phyloP scores from a whole-genome alignment of 192 early-diverging fungal species.

The Mortierella antarctica region DNA sequence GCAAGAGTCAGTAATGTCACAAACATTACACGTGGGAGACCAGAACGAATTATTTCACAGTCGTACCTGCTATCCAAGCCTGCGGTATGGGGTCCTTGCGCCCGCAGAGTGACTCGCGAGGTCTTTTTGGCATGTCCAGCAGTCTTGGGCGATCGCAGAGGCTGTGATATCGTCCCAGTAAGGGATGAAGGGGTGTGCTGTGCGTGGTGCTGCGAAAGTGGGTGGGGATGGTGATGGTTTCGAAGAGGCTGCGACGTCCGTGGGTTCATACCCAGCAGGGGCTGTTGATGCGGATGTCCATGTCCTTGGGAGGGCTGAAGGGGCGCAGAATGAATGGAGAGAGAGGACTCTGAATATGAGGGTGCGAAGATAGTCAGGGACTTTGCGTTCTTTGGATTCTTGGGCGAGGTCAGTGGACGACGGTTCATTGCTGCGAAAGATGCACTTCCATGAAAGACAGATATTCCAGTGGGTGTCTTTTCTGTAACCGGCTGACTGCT shows the following conservation, averaged over 20 bases:
- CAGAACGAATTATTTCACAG: no score
- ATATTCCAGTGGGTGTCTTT: constrained; percentile 41
- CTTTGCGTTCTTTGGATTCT: constrained; percentile 60
- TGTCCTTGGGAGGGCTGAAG: constrained; percentile 55
- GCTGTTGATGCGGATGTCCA: constrained; percentile 4
- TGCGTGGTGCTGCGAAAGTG: constrained; percentile 22
- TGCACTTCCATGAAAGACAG: constrained; percentile 46
- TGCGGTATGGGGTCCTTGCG: constrained; percentile 24
- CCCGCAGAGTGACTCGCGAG: constrained; percentile 30
- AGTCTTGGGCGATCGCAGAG: constrained; percentile 38
- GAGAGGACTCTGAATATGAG: constrained; percentile 57
- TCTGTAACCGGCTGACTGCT: constrained; percentile 40
- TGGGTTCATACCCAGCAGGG: constrained; percentile 28
- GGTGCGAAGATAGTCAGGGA: constrained; percentile 63
- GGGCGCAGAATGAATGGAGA: constrained; percentile 60
- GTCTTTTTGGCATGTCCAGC: constrained; percentile 25
- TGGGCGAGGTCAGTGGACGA: constrained; percentile 52
- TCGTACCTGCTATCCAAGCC: constrained; percentile 38
- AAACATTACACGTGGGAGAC: no score
- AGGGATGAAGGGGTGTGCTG: constrained; percentile 1
- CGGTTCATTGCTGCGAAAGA: constrained; percentile 34
- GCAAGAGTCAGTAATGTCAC: not conserved
- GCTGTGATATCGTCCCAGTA: constrained; percentile 30
- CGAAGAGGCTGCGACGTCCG: constrained; percentile 40
- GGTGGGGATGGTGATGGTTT: constrained; percentile 38